A percentile compares a stretch with the other conserved stretches of the same genome.
Conservation (phyloP, 257 asterid genomes). For the Thymus quinquecostatus region DNA sequence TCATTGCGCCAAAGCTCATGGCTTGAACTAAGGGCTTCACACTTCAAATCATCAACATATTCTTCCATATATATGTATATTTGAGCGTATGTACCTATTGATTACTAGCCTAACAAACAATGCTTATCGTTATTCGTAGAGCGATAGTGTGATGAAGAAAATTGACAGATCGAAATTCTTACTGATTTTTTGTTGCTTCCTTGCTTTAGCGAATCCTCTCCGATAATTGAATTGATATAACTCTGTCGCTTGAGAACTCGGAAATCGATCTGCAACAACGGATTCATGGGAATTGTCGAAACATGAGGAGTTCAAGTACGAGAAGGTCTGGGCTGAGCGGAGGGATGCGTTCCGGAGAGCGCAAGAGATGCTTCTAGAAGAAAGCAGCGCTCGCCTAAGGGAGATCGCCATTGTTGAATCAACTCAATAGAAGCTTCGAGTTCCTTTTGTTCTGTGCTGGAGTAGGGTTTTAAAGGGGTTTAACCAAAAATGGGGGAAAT, state of each 20-base stretch:
- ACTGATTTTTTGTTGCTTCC: constrained; percentile 55
- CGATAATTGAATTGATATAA: constrained; percentile 37
- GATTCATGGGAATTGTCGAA: constrained; percentile 33
- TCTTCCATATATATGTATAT: too few species aligned
- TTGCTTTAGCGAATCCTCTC: constrained; percentile 79
- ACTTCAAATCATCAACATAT: neutral
- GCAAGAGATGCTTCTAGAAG: constrained; percentile 38
- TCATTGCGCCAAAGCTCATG: neutral
- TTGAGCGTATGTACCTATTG: neutral
- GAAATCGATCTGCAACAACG: constrained; percentile 30
- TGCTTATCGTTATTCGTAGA: constrained; percentile 10
- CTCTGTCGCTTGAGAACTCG: constrained; percentile 28
- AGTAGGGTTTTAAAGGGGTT: constrained; percentile 35
- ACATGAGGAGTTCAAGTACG: constrained; percentile 36
- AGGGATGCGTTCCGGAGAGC: constrained; percentile 48
- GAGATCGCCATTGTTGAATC: constrained; percentile 55
- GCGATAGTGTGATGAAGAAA: neutral
- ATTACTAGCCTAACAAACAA: constrained; percentile 20
- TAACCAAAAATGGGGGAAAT: neutral
- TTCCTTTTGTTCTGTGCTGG: neutral
- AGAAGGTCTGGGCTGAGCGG: constrained; percentile 36
- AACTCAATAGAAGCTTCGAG: constrained; percentile 14
- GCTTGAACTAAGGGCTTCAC: neutral
- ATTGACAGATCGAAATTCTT: constrained; percentile 14
- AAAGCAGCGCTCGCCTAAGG: constrained; percentile 58